A percentile compares a stretch with the other conserved stretches of the same genome.
phyloP scores from a whole-genome alignment of 169 alveolate species.

The Plasmodium gonderi region DNA sequence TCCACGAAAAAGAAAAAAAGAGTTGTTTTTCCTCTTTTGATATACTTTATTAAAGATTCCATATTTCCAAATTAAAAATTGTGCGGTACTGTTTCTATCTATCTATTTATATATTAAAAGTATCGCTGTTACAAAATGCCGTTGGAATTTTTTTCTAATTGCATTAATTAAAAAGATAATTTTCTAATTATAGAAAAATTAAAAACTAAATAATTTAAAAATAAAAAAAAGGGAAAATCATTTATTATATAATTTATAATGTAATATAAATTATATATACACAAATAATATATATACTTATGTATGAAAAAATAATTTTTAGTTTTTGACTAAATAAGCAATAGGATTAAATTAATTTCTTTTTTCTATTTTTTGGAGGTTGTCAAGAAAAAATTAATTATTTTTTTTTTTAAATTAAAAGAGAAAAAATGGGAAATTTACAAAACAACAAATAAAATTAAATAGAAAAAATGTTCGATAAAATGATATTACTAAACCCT shows the following conservation, averaged over 20 bases:
- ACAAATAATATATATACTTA: not conserved
- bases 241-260: not conserved
- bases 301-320: not conserved
- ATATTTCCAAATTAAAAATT: not conserved
- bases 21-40: not conserved
- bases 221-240: not conserved
- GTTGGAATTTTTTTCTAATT: not conserved
- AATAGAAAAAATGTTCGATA: not conserved
- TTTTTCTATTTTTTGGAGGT: not conserved
- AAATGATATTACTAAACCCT: not conserved
- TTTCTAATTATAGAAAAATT: not conserved
- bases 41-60: not conserved
- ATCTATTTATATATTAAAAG: not conserved
- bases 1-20: not conserved
- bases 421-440: not conserved
- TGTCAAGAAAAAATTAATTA: not conserved
- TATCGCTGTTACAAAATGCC: not conserved
- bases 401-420: not conserved
- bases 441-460: not conserved
- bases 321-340: not conserved
- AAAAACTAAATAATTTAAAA: not conserved
- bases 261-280: not conserved
- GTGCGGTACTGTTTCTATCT: not conserved
- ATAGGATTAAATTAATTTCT: not conserved
- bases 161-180: not conserved